phyloP scores from a whole-genome alignment of 805 yeast species.

The Wilhelminamyces savonicus region DNA sequence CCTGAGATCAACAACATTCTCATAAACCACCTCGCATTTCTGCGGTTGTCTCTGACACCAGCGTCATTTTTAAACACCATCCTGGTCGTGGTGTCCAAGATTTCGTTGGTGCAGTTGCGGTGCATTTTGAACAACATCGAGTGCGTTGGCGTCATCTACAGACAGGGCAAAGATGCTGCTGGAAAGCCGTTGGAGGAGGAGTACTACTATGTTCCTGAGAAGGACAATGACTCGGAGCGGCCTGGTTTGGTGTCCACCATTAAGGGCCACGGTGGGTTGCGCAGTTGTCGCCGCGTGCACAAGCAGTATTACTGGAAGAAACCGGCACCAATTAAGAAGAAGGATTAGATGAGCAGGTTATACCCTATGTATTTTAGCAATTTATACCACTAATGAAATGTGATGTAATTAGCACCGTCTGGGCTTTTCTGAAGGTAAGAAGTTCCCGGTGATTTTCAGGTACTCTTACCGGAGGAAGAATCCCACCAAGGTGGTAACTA shows the following conservation, averaged over 20 bases:
- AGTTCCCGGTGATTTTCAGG: no score
- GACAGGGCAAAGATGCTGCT: slow-evolving; percentile 93
- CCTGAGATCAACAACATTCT: slow-evolving; percentile 58
- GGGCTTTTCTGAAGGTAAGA: no score
- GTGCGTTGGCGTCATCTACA: slow-evolving; percentile 82
- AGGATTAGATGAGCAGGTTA: no score
- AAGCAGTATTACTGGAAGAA: slow-evolving; percentile 79
- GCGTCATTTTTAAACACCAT: slow-evolving; percentile 63
- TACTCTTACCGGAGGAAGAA: no score
- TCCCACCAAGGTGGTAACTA: no score
- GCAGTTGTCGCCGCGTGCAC: slow-evolving; percentile 90
- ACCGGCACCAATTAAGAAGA: slow-evolving; percentile 44
- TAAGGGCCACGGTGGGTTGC: slow-evolving; percentile 73
- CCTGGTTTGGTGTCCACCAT: slow-evolving; percentile 63
- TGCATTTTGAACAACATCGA: slow-evolving; percentile 37
- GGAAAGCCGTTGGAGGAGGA: slow-evolving; percentile 93
- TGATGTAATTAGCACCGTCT: no score
- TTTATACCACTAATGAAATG: no score
- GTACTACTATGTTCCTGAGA: slow-evolving; percentile 82
- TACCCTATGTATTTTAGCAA: no score
- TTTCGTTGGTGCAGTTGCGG: slow-evolving; percentile 40
- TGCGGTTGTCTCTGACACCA: slow-evolving; percentile 84
- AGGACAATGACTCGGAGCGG: slow-evolving; percentile 69
- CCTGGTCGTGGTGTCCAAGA: slow-evolving; percentile 44
- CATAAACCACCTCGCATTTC: slow-evolving; percentile 83